Evolutionary conservation across 2,329 filamentous ascomycete species (phyloP), one percentile per base, ranked within the genome.

Genomic region (Botrytis galanthina): DNA sequence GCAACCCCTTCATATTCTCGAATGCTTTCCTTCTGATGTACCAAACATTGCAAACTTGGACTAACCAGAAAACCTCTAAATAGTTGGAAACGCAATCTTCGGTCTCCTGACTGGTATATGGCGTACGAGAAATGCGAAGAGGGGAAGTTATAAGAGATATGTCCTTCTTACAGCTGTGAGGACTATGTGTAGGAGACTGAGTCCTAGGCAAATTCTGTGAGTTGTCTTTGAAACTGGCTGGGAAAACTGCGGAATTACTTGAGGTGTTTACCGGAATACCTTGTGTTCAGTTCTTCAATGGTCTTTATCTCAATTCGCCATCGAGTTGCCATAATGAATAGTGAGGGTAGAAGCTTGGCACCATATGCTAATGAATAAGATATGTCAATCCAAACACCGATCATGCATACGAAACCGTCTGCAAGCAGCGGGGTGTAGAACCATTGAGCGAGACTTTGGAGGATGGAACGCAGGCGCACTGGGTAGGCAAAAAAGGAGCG

Each of bases 381-480:
- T 78, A 75, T 62, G 6, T 79, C 20, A 67, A 57, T 1, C 48
- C 75, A 26, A 74, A 74, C 7, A 79, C 78, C 32, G 77, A 80
- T 44, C 73, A 76, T 35, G 70, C 73, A 4, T 81, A 81, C 29
- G 67, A 67, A 14, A 57, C n/a, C 3, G 71, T 74, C 14, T 80
- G 79, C 70, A 80, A 80, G 71, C 73, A 74, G 16, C 66, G 74
- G 26, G 73, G 74, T 5, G 46, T 78, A 8, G 71, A 71, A 6
- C 77, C 78, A 1, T 74, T 75, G 8, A 78, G 75, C 35, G 77
- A 79, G 72, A 74, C 78, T 7, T 74, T 81, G 3, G 73, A 75
- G 61, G 81, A 83, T 68, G 85, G 85, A 12, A 80, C 83, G 18
- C 81, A 83, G 72, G 82, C 84, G 0, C 83, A 85, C 75, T 87